Evolutionary conservation across 331 rosid genomes (phyloP).

Genomic region (Stylosanthes scabra): DNA sequence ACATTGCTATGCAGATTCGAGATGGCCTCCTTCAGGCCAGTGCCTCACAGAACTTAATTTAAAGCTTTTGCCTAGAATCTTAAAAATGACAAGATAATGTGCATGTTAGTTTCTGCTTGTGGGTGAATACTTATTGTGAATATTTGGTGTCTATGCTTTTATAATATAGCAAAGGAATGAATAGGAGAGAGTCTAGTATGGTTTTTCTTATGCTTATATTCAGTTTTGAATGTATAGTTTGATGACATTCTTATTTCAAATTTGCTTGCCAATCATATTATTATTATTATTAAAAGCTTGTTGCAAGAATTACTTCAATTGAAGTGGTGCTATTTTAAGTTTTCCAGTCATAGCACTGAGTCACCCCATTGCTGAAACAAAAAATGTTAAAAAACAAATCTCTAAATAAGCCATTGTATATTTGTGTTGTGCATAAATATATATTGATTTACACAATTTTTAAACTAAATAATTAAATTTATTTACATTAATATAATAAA

Average conservation of each 20-base stretch:
- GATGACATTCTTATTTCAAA: slow-evolving; percentile 3
- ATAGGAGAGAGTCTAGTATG: slow-evolving; percentile 1
- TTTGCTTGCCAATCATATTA: not conserved
- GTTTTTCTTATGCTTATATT: not conserved
- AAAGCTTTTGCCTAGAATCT: not conserved
- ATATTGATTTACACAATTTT: too few relatives aligned
- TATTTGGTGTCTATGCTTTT: not conserved
- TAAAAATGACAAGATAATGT: slow-evolving; percentile 1
- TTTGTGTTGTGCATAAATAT: too few relatives aligned
- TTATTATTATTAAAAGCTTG: not conserved
- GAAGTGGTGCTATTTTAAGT: not conserved
- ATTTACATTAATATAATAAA: too few relatives aligned
- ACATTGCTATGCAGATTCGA: slow-evolving; percentile 75
- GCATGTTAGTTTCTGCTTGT: not conserved
- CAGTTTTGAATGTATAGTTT: not conserved
- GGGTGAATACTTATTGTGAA: not conserved
- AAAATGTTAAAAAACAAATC: too few relatives aligned
- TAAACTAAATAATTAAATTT: too few relatives aligned
- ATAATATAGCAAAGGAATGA: slow-evolving; percentile 7
- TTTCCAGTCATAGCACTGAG: not conserved
- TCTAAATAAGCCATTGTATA: too few relatives aligned
- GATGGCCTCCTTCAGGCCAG: slow-evolving; percentile 79
- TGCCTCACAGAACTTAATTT: slow-evolving; percentile 24
- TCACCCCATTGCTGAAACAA: not conserved
- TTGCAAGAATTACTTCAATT: not conserved